Evolutionary conservation across 495 filamentous ascomycete species (phyloP).

Genomic region (Articulospora tetracladia): DNA sequence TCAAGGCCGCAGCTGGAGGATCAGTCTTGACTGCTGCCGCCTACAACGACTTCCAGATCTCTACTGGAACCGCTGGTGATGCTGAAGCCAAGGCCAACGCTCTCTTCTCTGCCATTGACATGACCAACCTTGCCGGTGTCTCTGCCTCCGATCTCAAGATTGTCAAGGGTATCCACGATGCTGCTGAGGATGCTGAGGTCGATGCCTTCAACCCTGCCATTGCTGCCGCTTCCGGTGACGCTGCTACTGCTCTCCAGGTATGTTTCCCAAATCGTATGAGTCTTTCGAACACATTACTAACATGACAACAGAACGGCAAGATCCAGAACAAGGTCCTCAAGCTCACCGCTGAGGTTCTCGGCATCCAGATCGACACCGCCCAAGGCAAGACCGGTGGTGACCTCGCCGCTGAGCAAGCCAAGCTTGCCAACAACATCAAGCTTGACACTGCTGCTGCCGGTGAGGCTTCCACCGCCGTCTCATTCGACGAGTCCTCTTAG

Average conservation of each 20-base stretch:
- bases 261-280: not conserved
- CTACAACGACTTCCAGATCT: conserved; percentile 28
- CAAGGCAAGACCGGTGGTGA: conserved; percentile 15
- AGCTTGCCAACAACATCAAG: conserved; percentile 42
- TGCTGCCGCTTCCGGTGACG: conserved; percentile 23
- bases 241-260: conserved; percentile 25
- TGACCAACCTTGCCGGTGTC: conserved; percentile 23
- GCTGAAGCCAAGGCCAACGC: conserved; percentile 26
- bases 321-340: conserved; percentile 55
- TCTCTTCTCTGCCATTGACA: conserved; percentile 22
- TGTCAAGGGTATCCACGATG: conserved; percentile 26
- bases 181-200: conserved; percentile 26
- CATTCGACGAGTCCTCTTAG: conserved; percentile 13
- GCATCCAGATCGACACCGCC: conserved; percentile 21
- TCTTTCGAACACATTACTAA: too few relatives aligned
- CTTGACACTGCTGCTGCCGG: conserved; percentile 30
- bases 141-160: conserved; percentile 21
- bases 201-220: conserved; percentile 30
- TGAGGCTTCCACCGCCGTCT: conserved; percentile 16
- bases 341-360: conserved; percentile 34
- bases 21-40: conserved; percentile 19
- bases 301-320: conserved; percentile 39
- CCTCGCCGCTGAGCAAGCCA: conserved; percentile 33
- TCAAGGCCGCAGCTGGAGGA: conserved; percentile 6
- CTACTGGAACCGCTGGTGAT: conserved; percentile 24